Base-by-base conservation (phyloP, 2,329 filamentous ascomycete genomes). In the Aspergillus oerlinghausenensis region DNA sequence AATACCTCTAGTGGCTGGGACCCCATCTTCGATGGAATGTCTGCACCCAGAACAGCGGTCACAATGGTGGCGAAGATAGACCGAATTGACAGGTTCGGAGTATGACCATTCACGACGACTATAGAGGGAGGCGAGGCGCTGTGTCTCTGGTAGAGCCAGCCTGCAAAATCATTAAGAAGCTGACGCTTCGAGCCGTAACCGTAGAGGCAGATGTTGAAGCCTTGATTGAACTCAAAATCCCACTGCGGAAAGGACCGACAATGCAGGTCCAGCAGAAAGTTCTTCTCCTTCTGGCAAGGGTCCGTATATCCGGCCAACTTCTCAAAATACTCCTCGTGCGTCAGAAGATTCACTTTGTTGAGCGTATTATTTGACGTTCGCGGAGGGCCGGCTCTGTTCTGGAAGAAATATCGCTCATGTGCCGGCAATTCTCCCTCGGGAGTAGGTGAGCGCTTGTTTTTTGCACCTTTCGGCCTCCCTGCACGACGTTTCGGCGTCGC, bases 351-450 rank as follows among this genome's bases (percentile, higher is more conserved):
- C 35, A 95, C 78, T 4, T 88, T 86, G 0, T 88, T 82, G 4
- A 97, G 80, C 0, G 86, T 96, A 63, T 94, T 94, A 69, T 90
- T 88, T 1, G 92, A 97, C 0, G 93, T 96, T 73, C 92, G 92
- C 48, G 85, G 80, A 3, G 86, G 83, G 2, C 90, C 92, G 0
- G 90, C 86, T 50, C 90, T 87, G 70, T 96, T 97, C 68, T 97
- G 90, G 68, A 88, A 90, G 73, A 99, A 97, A 77, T 95, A 99
- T 63, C 89, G 84, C 72, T 97, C 94, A 68, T 97, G 90, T 0
- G 92, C 82, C 4, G 92, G 89, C 2, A 97, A 81, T 65, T 96
- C 84, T 52, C 85, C 83, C 19, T 93, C 90, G 3, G 91, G 91
- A 4, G 89, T 92, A 1, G 89, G 89, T 6, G 89, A 90, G 55